Percentiles rank a stretch among this genome's conserved stretches.
Conservation (phyloP, 2,329 filamentous ascomycete species). For the Exophiala viscosa region DNA sequence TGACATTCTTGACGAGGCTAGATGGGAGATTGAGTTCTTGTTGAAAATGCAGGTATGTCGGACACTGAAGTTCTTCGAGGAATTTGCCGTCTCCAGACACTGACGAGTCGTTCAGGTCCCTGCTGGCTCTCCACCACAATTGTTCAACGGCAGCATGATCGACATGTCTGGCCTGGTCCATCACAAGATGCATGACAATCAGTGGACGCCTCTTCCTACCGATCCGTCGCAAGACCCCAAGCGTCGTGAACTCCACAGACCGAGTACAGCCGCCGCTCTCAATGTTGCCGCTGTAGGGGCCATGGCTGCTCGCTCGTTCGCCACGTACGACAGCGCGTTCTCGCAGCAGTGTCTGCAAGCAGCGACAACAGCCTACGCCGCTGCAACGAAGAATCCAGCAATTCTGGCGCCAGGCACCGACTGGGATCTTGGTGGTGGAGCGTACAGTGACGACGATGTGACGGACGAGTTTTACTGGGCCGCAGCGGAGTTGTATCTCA, state of each 20-base stretch:
- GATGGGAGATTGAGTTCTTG: constrained; percentile 4
- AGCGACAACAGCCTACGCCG: constrained; percentile 3
- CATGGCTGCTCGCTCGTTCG: constrained; percentile 3
- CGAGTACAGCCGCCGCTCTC: constrained; percentile 1
- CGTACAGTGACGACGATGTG: constrained; percentile 5
- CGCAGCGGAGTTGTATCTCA: constrained; percentile 4
- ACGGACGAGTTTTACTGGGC: constrained; percentile 6
- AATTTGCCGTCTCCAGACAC: no score
- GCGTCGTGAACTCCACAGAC: constrained; percentile 4
- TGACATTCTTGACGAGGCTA: constrained; percentile 4
- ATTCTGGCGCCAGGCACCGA: constrained; percentile 5
- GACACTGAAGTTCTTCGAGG: no score
- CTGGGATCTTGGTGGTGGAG: constrained; percentile 7
- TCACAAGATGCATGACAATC: constrained; percentile 7
- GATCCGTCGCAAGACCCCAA: constrained; percentile 5
- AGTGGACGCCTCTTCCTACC: constrained; percentile 2
- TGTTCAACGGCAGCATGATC: constrained; percentile 1
- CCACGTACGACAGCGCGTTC: neutral
- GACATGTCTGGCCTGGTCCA: constrained; percentile 5
- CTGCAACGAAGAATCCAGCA: neutral
- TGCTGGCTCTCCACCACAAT: neutral
- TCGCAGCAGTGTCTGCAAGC: neutral
- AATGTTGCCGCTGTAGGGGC: constrained; percentile 1
- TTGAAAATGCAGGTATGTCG: constrained; percentile 4
- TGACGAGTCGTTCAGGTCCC: neutral